These are phyloP conservation scores for Tolypocladium endophyticum DNA, from an alignment of 2,329 filamentous ascomycete species.

Conservation along the genomic window DNA sequence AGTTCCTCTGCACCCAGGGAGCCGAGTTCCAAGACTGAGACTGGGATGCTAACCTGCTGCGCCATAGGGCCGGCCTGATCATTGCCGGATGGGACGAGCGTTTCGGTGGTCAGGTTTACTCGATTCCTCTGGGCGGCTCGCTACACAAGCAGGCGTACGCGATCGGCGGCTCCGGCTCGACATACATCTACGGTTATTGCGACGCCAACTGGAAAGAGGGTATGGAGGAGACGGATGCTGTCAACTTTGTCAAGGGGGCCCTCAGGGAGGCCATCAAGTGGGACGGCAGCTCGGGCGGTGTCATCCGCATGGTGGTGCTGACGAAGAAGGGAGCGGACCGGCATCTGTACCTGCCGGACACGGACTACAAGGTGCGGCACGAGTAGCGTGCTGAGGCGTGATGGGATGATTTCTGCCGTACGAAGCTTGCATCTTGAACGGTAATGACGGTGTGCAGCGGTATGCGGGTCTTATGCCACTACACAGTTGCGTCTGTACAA, in stretches of 20 bases:
- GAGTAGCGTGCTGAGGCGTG: slow-evolving; percentile 31
- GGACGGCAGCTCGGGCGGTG: slow-evolving; percentile 97
- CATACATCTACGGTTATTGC: slow-evolving; percentile 99
- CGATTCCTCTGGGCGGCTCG: slow-evolving; percentile 89
- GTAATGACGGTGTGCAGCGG: not conserved
- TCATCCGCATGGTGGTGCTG: slow-evolving; percentile 95
- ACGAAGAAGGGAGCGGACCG: slow-evolving; percentile 82
- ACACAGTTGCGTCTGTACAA: slow-evolving; percentile 2
- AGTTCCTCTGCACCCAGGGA: slow-evolving; percentile 19
- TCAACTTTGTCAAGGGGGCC: slow-evolving; percentile 85
- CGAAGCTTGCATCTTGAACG: not conserved
- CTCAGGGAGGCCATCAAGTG: slow-evolving; percentile 95
- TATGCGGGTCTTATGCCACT: not conserved
- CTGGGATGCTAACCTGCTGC: slow-evolving; percentile 5
- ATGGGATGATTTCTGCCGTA: slow-evolving; percentile 4
- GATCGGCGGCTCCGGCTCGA: slow-evolving; percentile 93
- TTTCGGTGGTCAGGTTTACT: slow-evolving; percentile 95
- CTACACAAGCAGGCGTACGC: slow-evolving; percentile 95
- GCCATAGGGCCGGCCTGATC: slow-evolving; percentile 77
- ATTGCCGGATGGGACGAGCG: slow-evolving; percentile 96
- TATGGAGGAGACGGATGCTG: slow-evolving; percentile 86
- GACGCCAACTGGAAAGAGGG: slow-evolving; percentile 91
- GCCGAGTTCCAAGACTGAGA: not conserved
- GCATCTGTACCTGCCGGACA: slow-evolving; percentile 92
- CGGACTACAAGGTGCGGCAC: slow-evolving; percentile 68